Evolutionary conservation across 805 yeast genomes (phyloP).

Genomic region (Yarrowia sp.): DNA sequence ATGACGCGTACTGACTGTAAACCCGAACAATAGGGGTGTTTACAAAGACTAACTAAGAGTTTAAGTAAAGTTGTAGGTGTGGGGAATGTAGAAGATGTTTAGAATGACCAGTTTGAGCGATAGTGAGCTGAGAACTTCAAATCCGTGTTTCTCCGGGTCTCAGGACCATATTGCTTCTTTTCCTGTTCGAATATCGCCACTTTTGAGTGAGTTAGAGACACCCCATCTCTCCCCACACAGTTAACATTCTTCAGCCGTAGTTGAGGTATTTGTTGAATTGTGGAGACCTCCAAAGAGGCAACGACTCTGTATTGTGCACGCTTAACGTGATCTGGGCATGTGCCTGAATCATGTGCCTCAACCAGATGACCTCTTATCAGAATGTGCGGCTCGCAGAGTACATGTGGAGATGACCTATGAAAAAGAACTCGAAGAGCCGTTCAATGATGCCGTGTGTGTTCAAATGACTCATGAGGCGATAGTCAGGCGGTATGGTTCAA

Average conservation of each 20-base stretch:
- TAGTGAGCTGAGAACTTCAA: too few species aligned
- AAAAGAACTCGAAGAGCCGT: too few species aligned
- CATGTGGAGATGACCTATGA: too few species aligned
- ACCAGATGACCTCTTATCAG: background rate
- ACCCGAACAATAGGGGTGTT: conserved; percentile 1
- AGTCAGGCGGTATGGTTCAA: too few species aligned
- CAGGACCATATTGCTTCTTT: background rate
- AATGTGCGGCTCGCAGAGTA: background rate
- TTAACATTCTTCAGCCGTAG: conserved; percentile 13
- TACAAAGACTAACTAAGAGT: conserved; percentile 4
- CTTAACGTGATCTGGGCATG: background rate
- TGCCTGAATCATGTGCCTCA: background rate
- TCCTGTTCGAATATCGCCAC: background rate
- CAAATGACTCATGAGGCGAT: too few species aligned
- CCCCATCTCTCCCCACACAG: background rate
- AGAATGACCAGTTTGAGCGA: background rate
- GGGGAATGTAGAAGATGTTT: background rate
- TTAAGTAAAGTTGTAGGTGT: background rate
- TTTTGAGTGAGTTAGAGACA: background rate
- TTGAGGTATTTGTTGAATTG: conserved; percentile 16
- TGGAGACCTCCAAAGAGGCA: conserved; percentile 3
- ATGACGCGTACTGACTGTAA: background rate
- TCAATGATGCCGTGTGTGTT: too few species aligned
- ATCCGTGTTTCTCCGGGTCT: background rate
- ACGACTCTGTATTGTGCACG: background rate